These are phyloP conservation scores for Phoenix roebelenii DNA, from an alignment of 176 grass and related monocot species.

Conservation along the genomic window DNA sequence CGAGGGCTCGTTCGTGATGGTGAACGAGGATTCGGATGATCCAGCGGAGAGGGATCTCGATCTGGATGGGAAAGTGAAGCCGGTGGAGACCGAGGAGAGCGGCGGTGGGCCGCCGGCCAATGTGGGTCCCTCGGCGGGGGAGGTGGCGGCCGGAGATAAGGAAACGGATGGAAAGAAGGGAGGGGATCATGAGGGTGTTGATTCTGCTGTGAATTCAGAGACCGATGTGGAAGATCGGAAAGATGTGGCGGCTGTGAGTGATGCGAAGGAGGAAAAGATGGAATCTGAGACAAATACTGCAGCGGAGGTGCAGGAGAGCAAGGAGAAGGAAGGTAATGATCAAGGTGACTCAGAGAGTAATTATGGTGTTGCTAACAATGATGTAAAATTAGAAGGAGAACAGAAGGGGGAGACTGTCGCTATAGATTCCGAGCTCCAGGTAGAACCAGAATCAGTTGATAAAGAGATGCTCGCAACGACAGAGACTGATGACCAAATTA, in stretches of 20 bases:
- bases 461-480: neutral
- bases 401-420: neutral
- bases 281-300: constrained; percentile 2
- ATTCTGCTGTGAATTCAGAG: constrained; percentile 10
- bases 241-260: neutral
- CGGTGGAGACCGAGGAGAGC: neutral
- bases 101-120: neutral
- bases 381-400: neutral
- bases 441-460: neutral
- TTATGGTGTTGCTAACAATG: neutral
- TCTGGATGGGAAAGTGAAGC: constrained; percentile 5
- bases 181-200: neutral
- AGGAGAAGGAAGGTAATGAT: neutral
- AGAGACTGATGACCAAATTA: neutral
- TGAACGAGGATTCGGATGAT: constrained; percentile 41
- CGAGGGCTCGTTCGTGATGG: constrained; percentile 36
- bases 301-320: neutral
- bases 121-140: neutral
- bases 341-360: neutral
- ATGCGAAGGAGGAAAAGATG: neutral
- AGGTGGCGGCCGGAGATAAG: constrained; percentile 3
- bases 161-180: neutral
- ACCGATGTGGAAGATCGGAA: neutral
- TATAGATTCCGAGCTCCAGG: neutral
- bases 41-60: constrained; percentile 29